Evolutionary conservation across 345 rosid species (phyloP).

Genomic region (Durio zibethinus): DNA sequence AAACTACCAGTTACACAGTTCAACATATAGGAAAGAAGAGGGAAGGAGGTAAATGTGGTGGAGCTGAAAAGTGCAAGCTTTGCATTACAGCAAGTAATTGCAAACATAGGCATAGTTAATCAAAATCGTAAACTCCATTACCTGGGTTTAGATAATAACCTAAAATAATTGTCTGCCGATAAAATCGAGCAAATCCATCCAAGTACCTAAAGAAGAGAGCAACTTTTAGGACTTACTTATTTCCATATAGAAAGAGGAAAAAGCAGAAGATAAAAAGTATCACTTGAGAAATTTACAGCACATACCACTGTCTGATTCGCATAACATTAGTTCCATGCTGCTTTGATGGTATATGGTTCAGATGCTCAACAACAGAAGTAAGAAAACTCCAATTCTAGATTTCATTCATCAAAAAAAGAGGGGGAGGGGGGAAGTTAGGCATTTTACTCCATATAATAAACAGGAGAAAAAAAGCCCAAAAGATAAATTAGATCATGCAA

Average conservation of each 20-base stretch:
- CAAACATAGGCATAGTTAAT: constrained; percentile 5
- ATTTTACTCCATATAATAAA: constrained; percentile 5
- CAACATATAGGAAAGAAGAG: constrained; percentile 1
- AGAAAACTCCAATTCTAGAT: constrained; percentile 81
- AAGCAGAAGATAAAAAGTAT: background rate
- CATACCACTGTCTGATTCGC: constrained; percentile 85
- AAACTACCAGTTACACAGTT: background rate
- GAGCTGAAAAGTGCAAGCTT: background rate
- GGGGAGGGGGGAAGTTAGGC: constrained; percentile 1
- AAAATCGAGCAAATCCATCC: constrained; percentile 73
- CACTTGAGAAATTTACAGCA: background rate
- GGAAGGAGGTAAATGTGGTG: background rate
- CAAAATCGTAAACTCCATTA: constrained; percentile 20
- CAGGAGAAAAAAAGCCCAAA: background rate
- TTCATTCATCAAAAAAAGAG: constrained; percentile 16
- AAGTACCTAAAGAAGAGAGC: constrained; percentile 54
- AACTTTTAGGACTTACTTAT: constrained; percentile 6
- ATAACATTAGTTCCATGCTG: constrained; percentile 83
- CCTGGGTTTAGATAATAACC: constrained; percentile 83
- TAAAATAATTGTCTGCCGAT: constrained; percentile 72
- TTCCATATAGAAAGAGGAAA: background rate
- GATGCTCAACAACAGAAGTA: constrained; percentile 52
- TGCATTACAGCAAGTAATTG: background rate
- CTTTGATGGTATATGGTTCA: constrained; percentile 66
- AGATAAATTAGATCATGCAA: constrained; percentile 22